A percentile compares a stretch with the other conserved stretches of the same genome.
phyloP scores from a whole-genome alignment of 2,329 filamentous ascomycete genomes.

The Parafenestella ontariensis region DNA sequence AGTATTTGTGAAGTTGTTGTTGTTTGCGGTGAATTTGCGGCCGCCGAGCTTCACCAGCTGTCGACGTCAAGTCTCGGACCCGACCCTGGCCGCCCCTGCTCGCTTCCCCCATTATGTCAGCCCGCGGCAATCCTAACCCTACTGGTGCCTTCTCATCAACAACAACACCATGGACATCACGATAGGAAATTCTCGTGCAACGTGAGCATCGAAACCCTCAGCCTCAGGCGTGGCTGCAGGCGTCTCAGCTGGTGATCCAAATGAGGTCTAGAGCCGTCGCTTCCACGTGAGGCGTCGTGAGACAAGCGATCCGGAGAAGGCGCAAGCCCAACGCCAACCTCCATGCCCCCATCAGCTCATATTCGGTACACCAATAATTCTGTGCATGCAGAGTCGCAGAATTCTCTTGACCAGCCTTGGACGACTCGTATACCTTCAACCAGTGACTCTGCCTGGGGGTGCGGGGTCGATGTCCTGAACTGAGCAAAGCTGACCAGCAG shows the following conservation, averaged over 20 bases:
- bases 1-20: too few relatives aligned
- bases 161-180: neutral
- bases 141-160: neutral
- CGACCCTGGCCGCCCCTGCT: neutral
- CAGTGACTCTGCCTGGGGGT: too few relatives aligned
- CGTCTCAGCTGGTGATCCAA: neutral
- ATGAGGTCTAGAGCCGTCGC: neutral
- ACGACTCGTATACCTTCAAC: too few relatives aligned
- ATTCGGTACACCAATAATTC: neutral
- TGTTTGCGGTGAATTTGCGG: neutral
- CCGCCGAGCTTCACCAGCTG: constrained; percentile 6
- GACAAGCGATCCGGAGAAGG: neutral
- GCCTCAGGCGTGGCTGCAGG: neutral
- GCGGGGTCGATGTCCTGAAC: neutral
- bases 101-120: neutral
- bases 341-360: neutral
- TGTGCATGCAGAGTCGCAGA: neutral
- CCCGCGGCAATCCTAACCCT: neutral
- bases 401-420: too few relatives aligned
- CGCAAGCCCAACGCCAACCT: neutral
- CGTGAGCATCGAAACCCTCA: neutral
- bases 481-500: too few relatives aligned
- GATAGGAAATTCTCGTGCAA: neutral
- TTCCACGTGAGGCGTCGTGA: neutral
- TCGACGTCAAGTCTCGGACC: constrained; percentile 18